Evolutionary conservation across 176 grass and related monocot species (phyloP).

Genomic region (Puya raimondii): DNA sequence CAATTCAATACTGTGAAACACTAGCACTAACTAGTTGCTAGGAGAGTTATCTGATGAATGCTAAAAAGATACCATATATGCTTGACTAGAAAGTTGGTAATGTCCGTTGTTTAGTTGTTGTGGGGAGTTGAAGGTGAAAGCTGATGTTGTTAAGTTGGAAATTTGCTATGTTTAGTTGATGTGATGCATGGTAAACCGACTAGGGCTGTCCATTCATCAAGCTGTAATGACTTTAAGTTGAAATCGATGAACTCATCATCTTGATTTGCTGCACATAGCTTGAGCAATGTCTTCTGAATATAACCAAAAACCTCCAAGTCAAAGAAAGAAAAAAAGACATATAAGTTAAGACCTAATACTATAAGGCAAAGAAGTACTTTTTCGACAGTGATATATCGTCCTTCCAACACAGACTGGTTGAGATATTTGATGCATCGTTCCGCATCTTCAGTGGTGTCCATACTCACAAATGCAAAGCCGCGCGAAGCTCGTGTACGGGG

Average conservation of each 20-base stretch:
- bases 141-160: conserved; percentile 71
- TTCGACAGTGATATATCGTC: conserved; percentile 56
- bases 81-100: conserved; percentile 46
- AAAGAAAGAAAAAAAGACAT: conserved; percentile 28
- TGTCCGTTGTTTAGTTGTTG: conserved; percentile 63
- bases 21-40: conserved; percentile 32
- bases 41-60: conserved; percentile 38
- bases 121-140: conserved; percentile 57
- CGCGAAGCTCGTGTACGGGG: conserved; percentile 57
- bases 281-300: conserved; percentile 74
- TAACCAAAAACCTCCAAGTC: conserved; percentile 71
- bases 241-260: conserved; percentile 66
- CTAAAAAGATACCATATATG: conserved; percentile 47
- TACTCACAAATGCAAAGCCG: conserved; percentile 67
- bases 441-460: conserved; percentile 62
- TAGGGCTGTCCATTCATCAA: conserved; percentile 64
- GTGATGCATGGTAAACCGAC: conserved; percentile 55
- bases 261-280: conserved; percentile 63
- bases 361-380: conserved; percentile 33
- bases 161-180: conserved; percentile 63
- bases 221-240: conserved; percentile 56
- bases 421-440: conserved; percentile 65
- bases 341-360: conserved; percentile 13
- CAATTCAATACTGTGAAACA: conserved; percentile 28
- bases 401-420: conserved; percentile 53